A percentile compares a stretch with the other conserved stretches of the same genome.
Conservation (phyloP, 2,329 filamentous ascomycete species). For the Monilinia fructigena region DNA sequence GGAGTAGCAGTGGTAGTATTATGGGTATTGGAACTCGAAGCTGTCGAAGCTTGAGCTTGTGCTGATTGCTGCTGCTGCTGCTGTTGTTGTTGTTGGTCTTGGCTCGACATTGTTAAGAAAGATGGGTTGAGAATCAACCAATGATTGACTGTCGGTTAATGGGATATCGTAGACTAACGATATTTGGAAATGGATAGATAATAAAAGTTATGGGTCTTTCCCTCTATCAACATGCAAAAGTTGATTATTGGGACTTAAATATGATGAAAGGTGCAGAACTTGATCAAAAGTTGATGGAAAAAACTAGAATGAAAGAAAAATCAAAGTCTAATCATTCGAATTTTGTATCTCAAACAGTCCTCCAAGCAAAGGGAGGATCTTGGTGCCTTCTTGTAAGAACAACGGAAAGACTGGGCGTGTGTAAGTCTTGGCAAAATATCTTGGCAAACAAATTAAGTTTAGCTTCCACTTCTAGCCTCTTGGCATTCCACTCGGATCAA, state of each 20-base stretch:
- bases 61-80: constrained; percentile 25
- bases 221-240: background rate
- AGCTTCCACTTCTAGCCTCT: constrained; percentile 18
- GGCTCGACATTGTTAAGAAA: constrained; percentile 16
- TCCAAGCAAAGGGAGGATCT: constrained; percentile 18
- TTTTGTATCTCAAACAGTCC: background rate
- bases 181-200: background rate
- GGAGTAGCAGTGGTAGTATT: constrained; percentile 24
- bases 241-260: background rate
- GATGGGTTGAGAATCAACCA: background rate
- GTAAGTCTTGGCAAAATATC: constrained; percentile 1
- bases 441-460: background rate
- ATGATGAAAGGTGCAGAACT: background rate
- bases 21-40: constrained; percentile 26
- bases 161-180: constrained; percentile 4
- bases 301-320: background rate
- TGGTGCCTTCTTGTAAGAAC: constrained; percentile 21
- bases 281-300: background rate
- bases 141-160: constrained; percentile 19
- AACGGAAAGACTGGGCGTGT: constrained; percentile 14
- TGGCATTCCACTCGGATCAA: constrained; percentile 20
- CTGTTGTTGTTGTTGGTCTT: constrained; percentile 25
- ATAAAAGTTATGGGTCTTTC: background rate
- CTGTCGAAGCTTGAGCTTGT: constrained; percentile 2
- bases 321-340: background rate